Evolutionary conservation across 192 early-diverging fungal genomes (phyloP).

Genomic region (Coemansia sp.): DNA sequence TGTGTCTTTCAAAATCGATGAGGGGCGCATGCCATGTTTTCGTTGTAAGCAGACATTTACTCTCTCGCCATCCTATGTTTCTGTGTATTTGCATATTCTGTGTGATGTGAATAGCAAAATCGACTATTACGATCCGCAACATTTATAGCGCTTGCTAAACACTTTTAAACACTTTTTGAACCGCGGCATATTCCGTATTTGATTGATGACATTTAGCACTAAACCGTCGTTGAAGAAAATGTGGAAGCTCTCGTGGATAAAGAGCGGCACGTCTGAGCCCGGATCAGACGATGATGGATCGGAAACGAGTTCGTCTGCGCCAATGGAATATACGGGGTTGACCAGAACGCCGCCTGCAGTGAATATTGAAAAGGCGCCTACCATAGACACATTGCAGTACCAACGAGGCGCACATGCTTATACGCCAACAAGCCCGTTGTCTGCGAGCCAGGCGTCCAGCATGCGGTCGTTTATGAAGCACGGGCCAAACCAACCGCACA

Average conservation of each 20-base stretch:
- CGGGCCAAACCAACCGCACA: background rate
- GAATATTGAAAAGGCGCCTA: background rate
- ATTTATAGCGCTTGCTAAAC: background rate
- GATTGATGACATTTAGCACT: conserved; percentile 41
- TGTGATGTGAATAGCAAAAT: background rate
- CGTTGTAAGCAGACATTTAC: conserved; percentile 2
- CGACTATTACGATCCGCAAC: background rate
- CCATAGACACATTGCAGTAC: conserved; percentile 10
- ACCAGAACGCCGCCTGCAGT: background rate
- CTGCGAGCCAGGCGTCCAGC: conserved; percentile 18
- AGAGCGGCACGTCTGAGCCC: conserved; percentile 13
- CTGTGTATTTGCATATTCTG: background rate
- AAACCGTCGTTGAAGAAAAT: conserved; percentile 42
- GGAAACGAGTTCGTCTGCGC: background rate
- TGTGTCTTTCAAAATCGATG: background rate
- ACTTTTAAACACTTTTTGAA: no score
- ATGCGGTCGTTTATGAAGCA: conserved; percentile 29
- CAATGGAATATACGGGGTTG: background rate
- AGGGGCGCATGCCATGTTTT: background rate
- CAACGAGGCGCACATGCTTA: conserved; percentile 25
- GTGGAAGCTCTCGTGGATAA: conserved; percentile 50
- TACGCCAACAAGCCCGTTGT: conserved; percentile 38
- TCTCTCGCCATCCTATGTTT: background rate
- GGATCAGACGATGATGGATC: conserved; percentile 3
- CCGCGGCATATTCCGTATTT: background rate